Evolutionary conservation across 805 yeast species (phyloP), one percentile per base, ranked within the genome.

Genomic region (Wickerhamomyces strasburgensis): DNA sequence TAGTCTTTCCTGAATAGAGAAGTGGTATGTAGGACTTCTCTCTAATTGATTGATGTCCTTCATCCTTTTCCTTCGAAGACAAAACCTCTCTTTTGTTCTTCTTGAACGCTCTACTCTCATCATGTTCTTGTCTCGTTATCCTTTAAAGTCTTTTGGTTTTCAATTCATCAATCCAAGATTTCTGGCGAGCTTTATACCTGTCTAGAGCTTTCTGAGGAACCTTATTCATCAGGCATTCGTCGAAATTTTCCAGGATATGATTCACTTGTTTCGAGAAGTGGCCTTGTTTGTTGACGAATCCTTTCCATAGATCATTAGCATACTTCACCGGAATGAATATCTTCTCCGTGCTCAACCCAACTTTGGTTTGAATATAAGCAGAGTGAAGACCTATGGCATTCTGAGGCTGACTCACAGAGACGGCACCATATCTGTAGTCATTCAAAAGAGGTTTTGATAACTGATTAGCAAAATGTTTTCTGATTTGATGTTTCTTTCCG

Each of bases 401-500:
- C 3, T 17, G 6, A 5, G 34, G 42, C 21, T 38, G 39, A 3
- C 34, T 36, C 1, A 27, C 35, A 2, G 26, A 29, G 4, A 44
- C 32, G 6, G 55, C 56, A 15, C 52, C 54, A 42, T 59, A 57
- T 33, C 39, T 44, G 5, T 21, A 5, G 38, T 65, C 68, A 38
- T 60, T 57, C 8, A 52, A 19, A 4, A 65, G 48, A 1, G 69
- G 65, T 5, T 36, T 39, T 2, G 41, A 31, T 5, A 64, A 24
- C 0, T 27, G 38, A 3, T 40, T 30, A 2, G 53, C 37, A 3
- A 62, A 38, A 35, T 64, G 69, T 13, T 44, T 37, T 30, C 72
- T 47, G 8, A 68, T 58, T 35, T 68, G 73, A 35, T 64, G 71
- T 33, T 64, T 67, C 37, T 56, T 51, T 2, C 72, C 72, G 2